Evolutionary conservation across 2,329 filamentous ascomycete species (phyloP), one percentile per base, ranked within the genome.

Genomic region (Penicillium frequentans): DNA sequence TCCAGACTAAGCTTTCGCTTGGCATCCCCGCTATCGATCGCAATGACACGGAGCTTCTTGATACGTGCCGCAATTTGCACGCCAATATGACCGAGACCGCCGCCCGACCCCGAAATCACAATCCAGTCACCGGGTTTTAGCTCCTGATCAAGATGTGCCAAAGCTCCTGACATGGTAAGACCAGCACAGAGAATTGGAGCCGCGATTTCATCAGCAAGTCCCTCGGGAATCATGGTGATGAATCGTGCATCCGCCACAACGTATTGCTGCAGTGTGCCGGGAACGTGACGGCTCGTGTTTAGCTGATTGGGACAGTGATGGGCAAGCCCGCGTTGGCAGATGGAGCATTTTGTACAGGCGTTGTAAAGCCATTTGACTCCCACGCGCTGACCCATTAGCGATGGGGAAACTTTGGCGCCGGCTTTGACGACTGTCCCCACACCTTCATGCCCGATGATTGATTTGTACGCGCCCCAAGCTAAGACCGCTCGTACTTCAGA

Each of bases 21-120:
- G 3, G 58, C 59, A 21, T 60, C 56, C 5, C 64, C 63, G 13
- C 37, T 58, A 44, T 66, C 64, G 19, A 66, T 52, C 7, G 62
- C 85, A 60, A 87, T 84, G 35, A 86, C 82, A 29, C 85, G 77
- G 62, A 84, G 75, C 14, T 80, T 82, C 74, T 86, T 84, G 11
- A 79, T 84, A 11, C 74, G 68, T 3, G 76, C 66, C 2, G 81
- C 82, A 58, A 86, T 81, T 47, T 81, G 79, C 19, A 81, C 72
- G 0, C 79, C 82, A 10, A 86, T 64, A 68, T 85, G 83, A 1
- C 83, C 83, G 4, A 84, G 67, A 3, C 82, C 82, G 10, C 82
- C 81, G 3, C 80, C 82, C 0, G 76, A 75, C 3, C 81, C 81
- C 0, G 83, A 74, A 37, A 82, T 75, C 1, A 75, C 79, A 14